Conservation (phyloP, 208 protist genomes). For the Trichomonas vaginalis region DNA sequence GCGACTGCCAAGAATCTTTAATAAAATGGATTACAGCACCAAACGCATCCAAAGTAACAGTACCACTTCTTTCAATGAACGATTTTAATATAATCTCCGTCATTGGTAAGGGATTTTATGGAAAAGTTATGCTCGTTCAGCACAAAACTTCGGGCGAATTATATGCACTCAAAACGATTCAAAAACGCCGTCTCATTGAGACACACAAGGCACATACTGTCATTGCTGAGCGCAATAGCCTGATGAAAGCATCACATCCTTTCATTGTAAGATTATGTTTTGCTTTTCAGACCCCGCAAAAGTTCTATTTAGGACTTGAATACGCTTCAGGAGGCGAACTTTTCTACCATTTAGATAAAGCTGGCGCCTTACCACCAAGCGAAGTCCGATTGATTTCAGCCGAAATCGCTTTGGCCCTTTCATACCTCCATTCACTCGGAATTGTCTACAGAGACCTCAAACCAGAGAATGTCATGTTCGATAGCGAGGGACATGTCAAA, state of each 20-base stretch:
- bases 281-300: not conserved
- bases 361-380: not conserved
- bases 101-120: not conserved
- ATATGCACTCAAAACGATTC: not conserved
- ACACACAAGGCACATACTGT: not conserved
- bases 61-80: not conserved
- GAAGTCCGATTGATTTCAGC: not conserved
- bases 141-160: not conserved
- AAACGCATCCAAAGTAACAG: not conserved
- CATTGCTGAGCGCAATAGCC: not conserved
- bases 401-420: not conserved
- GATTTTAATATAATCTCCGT: not conserved
- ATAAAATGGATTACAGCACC: not conserved
- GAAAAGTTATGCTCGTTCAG: not conserved
- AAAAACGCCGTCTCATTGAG: not conserved
- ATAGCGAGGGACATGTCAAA: not conserved
- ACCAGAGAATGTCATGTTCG: not conserved
- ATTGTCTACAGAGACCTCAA: not conserved
- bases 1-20: not conserved
- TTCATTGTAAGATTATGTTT: not conserved
- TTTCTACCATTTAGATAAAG: not conserved
- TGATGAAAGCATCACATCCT: not conserved
- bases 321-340: not conserved
- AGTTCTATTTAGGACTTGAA: not conserved
- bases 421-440: not conserved